phyloP scores from a whole-genome alignment of 352 stramenopile genomes.

The Pythium aquatile region DNA sequence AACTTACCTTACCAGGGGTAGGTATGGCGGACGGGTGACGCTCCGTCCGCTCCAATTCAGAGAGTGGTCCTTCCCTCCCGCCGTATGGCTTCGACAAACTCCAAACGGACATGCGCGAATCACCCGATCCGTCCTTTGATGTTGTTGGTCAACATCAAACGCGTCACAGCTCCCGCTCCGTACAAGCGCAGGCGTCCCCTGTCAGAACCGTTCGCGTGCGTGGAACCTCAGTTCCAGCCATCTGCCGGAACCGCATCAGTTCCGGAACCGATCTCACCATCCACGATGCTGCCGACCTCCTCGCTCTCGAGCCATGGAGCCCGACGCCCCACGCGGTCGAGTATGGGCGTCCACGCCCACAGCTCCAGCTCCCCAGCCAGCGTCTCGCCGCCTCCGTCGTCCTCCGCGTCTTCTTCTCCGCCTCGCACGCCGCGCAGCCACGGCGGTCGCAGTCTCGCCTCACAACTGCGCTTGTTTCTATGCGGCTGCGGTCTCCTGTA shows the following conservation, averaged over 20 bases:
- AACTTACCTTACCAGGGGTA: neutral
- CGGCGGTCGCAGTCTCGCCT: constrained; percentile 7
- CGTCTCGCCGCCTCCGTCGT: neutral
- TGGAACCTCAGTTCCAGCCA: neutral
- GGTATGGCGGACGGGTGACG: neutral
- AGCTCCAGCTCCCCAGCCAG: neutral
- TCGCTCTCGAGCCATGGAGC: neutral
- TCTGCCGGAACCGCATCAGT: neutral
- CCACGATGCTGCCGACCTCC: neutral
- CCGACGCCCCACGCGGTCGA: neutral
- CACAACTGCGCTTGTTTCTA: constrained; percentile 21
- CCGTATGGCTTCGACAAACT: neutral
- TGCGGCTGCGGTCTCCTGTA: constrained; percentile 30
- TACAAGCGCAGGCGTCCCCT: neutral
- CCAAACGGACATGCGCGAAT: neutral
- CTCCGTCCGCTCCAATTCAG: neutral
- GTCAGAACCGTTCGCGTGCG: neutral
- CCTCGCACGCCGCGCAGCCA: neutral
- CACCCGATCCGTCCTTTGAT: neutral
- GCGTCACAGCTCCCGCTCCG: neutral
- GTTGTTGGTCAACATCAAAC: neutral
- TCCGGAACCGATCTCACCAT: too few relatives aligned
- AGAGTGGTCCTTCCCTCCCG: neutral
- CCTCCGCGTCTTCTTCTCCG: neutral
- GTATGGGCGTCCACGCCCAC: neutral